Base-by-base conservation (phyloP, 495 filamentous ascomycete genomes). In the Daldinia bambusicola region DNA sequence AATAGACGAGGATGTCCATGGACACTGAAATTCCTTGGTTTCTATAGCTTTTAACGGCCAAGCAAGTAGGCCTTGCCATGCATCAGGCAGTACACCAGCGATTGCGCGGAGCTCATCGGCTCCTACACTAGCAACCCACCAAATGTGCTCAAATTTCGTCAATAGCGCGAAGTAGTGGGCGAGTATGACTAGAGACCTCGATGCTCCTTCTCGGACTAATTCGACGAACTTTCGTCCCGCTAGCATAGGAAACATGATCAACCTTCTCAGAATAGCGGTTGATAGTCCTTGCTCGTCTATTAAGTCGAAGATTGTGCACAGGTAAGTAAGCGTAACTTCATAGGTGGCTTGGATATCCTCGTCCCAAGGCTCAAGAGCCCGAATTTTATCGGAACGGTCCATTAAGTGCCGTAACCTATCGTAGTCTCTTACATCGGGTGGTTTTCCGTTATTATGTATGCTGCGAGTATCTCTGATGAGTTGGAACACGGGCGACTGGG, bases 161-260 rank as follows among this genome's bases (percentile, higher is more conserved):
- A 77, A 61, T 26, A 80, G 57, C 0, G 80, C 78, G 68, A 83
- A 85, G 52, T 75, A 78, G 66, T 83, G 78, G 2, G 77, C 82
- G 7, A 85, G 57, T 1, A 81, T 64, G 4, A 78, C 78, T n/a
- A 80, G 41, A 18, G 82, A 80, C 13, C 82, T 78, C 2, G 82
- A 81, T 12, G 72, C 66, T 36, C 55, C 67, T 65, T 78, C 72
- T 16, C 71, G 62, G 18, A 83, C 72, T n/a, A 80, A 58, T 1
- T 77, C 68, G 48, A 80, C 66, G 53, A 80, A 85, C 12, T 70
- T 41, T 37, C 55, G 50, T 12, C 76, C 77, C 4, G 78, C 66
- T 5, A 80, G 31, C 32, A 80, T 78, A 7, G 82, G 80, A 59
- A 85, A 84, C 2, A 75, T 66, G 26, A 71, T 70, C 37, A 83